Evolutionary conservation across 768 basidiomycete species (phyloP).

Genomic region (Dioszegia crocea): DNA sequence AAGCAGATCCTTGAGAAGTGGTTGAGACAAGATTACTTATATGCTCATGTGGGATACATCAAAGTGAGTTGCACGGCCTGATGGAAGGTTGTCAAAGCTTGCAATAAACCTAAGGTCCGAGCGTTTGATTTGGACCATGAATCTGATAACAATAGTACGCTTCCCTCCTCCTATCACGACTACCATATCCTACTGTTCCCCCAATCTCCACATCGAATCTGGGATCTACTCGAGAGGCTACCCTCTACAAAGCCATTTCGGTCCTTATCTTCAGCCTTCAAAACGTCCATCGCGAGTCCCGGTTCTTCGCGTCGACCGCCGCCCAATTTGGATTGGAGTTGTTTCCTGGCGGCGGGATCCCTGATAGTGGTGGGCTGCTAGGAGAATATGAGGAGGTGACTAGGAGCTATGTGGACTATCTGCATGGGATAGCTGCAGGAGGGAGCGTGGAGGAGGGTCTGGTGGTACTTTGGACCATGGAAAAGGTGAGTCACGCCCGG

Average conservation of each 20-base stretch:
- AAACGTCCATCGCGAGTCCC: slow-evolving; percentile 60
- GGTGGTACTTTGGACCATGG: slow-evolving; percentile 75
- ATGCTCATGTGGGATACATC: slow-evolving; percentile 70
- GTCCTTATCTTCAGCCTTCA: slow-evolving; percentile 58
- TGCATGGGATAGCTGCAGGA: slow-evolving; percentile 57
- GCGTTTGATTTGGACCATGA: too few species aligned
- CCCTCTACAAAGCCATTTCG: slow-evolving; percentile 53
- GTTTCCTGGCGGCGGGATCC: slow-evolving; percentile 28
- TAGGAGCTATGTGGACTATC: slow-evolving; percentile 67
- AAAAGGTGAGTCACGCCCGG: slow-evolving; percentile 55
- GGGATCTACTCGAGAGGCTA: slow-evolving; percentile 22
- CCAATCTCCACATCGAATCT: slow-evolving; percentile 48
- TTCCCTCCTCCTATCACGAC: slow-evolving; percentile 61
- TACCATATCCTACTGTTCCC: slow-evolving; percentile 55
- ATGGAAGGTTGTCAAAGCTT: too few species aligned
- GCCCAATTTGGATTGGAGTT: slow-evolving; percentile 53
- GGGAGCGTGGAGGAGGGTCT: slow-evolving; percentile 61
- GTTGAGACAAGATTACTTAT: slow-evolving; percentile 69
- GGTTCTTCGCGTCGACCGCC: slow-evolving; percentile 61
- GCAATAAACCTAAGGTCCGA: too few species aligned
- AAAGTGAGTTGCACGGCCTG: slow-evolving; percentile 48
- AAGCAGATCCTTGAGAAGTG: slow-evolving; percentile 58
- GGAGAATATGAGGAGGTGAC: slow-evolving; percentile 55
- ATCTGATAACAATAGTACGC: slow-evolving; percentile 53
- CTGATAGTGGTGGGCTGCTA: slow-evolving; percentile 54